Conservation (phyloP, 2,329 filamentous ascomycete genomes). For the Scopulariopsis brevicaulis region DNA sequence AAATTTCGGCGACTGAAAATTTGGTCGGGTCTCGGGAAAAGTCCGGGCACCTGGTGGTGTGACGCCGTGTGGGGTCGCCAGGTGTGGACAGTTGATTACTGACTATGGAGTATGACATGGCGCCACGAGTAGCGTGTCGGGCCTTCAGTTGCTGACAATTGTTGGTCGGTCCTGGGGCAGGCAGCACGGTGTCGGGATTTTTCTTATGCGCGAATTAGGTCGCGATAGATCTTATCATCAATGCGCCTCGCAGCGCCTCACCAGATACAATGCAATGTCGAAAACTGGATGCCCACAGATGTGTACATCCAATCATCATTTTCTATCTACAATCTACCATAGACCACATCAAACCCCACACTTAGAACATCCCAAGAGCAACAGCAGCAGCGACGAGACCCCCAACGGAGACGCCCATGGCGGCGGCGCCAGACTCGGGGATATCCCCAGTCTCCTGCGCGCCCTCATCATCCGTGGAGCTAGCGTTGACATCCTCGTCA, state of each 20-base stretch:
- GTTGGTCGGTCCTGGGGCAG: too few species aligned
- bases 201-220: too few species aligned
- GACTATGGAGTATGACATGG: too few species aligned
- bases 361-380: background rate
- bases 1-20: constrained; percentile 2
- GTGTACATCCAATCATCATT: background rate
- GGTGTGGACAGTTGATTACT: background rate
- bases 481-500: background rate
- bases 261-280: background rate
- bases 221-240: too few species aligned
- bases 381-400: background rate
- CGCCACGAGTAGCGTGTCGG: too few species aligned
- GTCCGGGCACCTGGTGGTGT: background rate
- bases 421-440: background rate
- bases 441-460: background rate
- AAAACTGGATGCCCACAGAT: background rate
- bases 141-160: too few species aligned
- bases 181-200: too few species aligned
- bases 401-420: constrained; percentile 1
- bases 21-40: constrained; percentile 5
- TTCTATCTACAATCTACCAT: background rate
- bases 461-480: background rate
- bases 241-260: too few species aligned
- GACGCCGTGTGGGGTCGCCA: background rate
- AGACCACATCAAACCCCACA: background rate